Base-by-base conservation (phyloP, 805 yeast species). In the Suhomyces sp. region DNA sequence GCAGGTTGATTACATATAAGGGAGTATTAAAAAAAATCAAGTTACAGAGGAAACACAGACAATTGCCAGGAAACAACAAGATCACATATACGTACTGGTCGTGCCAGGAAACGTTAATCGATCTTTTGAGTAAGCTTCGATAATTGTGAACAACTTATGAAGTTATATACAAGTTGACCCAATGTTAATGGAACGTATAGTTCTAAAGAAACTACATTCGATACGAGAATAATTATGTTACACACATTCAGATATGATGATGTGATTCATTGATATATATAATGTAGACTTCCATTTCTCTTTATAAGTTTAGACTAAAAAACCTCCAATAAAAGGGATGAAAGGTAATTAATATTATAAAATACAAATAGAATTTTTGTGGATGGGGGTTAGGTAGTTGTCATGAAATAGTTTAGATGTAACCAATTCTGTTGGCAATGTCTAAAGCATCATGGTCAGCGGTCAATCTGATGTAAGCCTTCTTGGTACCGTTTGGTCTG, bases 401-500 rank as follows among this genome's bases (percentile, higher is more conserved):
- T 12, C 22, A 20, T 23, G 28, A 42, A 43, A 30, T 35, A 31
- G 46, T 60, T 85, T 80, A 91, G 74, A 91, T 83, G 95, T 88
- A 90, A 77, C 98, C 98, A 69, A 91, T 93, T 79, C 93, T 88
- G 95, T 90, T 90, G 71, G 98, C 98, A 73, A 93, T 88, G 73
- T 93, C 98, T 70, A 93, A 85, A 73, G 98, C 98, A 77, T 93
- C 98, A 81, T 82, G 85, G 76, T 93, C 98, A 70, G 96, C 91
- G 67, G 98, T 88, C 72, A 93, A 85, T 80, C 95, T 88, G 70
- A 93, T 91, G 82, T 84, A 93, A 69, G 98, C 98, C 83, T 93
- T 93, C 88, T 93, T 93, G 79, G 97, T 85, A 74, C 98, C 98
- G 75, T 93, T 90, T 71, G 98, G 97, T 79, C 95, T 88, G 66